Conservation (phyloP, 1,139 yeast genomes). For the Meyerozyma smithsonii region DNA sequence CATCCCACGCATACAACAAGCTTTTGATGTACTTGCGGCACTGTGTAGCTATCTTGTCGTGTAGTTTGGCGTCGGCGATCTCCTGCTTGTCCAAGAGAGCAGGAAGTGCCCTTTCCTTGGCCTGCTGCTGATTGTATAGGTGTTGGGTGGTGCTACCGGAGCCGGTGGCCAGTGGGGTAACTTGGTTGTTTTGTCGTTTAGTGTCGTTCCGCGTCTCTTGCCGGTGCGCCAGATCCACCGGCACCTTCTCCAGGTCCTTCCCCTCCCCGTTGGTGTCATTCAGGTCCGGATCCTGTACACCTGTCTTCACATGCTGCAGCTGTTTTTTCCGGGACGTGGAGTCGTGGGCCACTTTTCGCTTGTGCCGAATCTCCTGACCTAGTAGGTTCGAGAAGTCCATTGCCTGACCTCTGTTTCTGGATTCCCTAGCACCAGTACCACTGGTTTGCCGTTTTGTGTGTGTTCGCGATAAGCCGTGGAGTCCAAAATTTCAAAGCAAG, state of each 20-base stretch:
- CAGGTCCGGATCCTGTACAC: neutral
- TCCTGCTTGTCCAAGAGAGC: constrained; percentile 28
- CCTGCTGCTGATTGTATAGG: constrained; percentile 14
- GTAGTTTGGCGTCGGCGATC: constrained; percentile 25
- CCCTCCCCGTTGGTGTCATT: neutral
- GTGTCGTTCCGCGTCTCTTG: no score
- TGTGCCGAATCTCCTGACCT: constrained; percentile 31
- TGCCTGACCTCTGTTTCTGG: neutral
- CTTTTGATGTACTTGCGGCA: constrained; percentile 48
- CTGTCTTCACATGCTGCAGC: neutral
- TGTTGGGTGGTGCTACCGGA: constrained; percentile 15
- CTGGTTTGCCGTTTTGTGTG: neutral
- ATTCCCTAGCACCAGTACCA: neutral
- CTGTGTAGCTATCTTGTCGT: constrained; percentile 32
- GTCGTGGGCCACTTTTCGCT: constrained; percentile 17
- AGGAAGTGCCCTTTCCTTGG: constrained; percentile 20
- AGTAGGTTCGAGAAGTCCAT: constrained; percentile 33
- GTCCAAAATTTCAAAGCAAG: neutral
- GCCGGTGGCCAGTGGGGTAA: no score
- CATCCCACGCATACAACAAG: constrained; percentile 44
- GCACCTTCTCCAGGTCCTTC: no score
- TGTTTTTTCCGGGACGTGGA: neutral
- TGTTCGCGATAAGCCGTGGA: constrained; percentile 1
- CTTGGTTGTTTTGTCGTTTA: constrained; percentile 4
- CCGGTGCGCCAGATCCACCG: no score